Conservation (phyloP, 768 basidiomycete genomes). For the Leccinum obscurum region DNA sequence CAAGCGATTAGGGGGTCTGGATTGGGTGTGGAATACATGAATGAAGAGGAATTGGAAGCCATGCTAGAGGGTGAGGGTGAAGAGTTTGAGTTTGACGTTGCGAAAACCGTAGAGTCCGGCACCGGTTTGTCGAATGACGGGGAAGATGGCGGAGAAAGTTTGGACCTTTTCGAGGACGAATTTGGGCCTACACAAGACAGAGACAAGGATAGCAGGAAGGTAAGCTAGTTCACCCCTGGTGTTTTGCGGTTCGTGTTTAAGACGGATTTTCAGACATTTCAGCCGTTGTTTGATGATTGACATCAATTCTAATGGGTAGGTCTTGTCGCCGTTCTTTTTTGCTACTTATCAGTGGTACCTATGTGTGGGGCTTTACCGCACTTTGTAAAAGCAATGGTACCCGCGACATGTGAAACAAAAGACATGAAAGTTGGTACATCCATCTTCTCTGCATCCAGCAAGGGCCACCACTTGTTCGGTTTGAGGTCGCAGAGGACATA, state of each 20-base stretch:
- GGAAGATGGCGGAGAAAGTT: slow-evolving; percentile 21
- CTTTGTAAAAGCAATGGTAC: too few relatives aligned
- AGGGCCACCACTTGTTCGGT: too few relatives aligned
- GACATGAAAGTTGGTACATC: too few relatives aligned
- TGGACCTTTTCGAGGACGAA: slow-evolving; percentile 35
- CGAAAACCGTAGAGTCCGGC: slow-evolving; percentile 3
- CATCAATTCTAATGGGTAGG: background rate
- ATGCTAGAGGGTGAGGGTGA: slow-evolving; percentile 37
- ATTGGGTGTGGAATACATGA: slow-evolving; percentile 68
- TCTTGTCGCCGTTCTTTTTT: background rate
- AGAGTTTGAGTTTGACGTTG: slow-evolving; percentile 30
- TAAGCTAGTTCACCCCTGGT: slow-evolving; percentile 5
- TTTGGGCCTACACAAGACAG: slow-evolving; percentile 34
- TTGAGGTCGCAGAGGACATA: too few relatives aligned
- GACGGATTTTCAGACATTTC: slow-evolving; percentile 24
- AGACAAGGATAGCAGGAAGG: slow-evolving; percentile 27
- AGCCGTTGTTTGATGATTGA: slow-evolving; percentile 36
- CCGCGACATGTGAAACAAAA: too few relatives aligned
- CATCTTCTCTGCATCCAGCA: too few relatives aligned
- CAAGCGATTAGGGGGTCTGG: slow-evolving; percentile 59
- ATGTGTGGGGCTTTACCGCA: background rate
- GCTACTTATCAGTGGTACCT: background rate
- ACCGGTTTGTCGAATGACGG: background rate
- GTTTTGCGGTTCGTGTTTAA: background rate
- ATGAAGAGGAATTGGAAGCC: slow-evolving; percentile 56